A percentile compares a stretch with the other conserved stretches of the same genome.
Conservation (phyloP, 352 stramenopile species). For the Chrysophaeum taylorii region DNA sequence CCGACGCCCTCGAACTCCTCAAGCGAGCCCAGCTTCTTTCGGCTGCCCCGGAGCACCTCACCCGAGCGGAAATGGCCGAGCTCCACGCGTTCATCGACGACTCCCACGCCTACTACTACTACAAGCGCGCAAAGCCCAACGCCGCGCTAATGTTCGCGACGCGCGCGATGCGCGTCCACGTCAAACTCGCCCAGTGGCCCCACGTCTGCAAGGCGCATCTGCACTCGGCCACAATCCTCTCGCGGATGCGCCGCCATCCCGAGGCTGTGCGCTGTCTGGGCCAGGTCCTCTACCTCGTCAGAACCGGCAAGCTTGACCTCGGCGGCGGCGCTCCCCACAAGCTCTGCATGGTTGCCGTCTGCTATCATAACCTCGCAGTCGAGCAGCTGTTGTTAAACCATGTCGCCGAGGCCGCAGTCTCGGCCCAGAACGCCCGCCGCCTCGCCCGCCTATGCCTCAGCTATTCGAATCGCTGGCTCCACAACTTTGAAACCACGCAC, state of each 20-base stretch:
- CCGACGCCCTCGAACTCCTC: slow-evolving; percentile 62
- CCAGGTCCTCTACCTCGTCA: slow-evolving; percentile 70
- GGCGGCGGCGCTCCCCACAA: slow-evolving; percentile 61
- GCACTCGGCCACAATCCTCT: slow-evolving; percentile 62
- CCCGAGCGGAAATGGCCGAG: slow-evolving; percentile 41
- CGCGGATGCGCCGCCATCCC: slow-evolving; percentile 56
- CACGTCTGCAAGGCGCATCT: slow-evolving; percentile 76
- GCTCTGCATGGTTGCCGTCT: slow-evolving; percentile 70
- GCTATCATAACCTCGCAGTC: slow-evolving; percentile 80
- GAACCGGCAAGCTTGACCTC: slow-evolving; percentile 66
- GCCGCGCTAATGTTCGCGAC: slow-evolving; percentile 66
- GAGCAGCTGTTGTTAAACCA: slow-evolving; percentile 43
- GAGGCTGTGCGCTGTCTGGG: slow-evolving; percentile 62
- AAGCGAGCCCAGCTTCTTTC: slow-evolving; percentile 48
- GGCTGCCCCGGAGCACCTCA: slow-evolving; percentile 17
- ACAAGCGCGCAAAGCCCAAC: slow-evolving; percentile 58
- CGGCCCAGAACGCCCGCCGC: slow-evolving; percentile 65
- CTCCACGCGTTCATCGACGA: slow-evolving; percentile 67
- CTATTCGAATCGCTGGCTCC: slow-evolving; percentile 75
- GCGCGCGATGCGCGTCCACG: slow-evolving; percentile 68
- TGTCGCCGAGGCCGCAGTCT: slow-evolving; percentile 37
- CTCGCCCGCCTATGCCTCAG: slow-evolving; percentile 73
- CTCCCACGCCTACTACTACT: slow-evolving; percentile 78
- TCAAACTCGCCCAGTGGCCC: slow-evolving; percentile 53
- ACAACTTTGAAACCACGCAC: slow-evolving; percentile 71